Evolutionary conservation across 306 rosid genomes (phyloP), one percentile per base, ranked within the genome.

Genomic region (Mimosa bimucronata): DNA sequence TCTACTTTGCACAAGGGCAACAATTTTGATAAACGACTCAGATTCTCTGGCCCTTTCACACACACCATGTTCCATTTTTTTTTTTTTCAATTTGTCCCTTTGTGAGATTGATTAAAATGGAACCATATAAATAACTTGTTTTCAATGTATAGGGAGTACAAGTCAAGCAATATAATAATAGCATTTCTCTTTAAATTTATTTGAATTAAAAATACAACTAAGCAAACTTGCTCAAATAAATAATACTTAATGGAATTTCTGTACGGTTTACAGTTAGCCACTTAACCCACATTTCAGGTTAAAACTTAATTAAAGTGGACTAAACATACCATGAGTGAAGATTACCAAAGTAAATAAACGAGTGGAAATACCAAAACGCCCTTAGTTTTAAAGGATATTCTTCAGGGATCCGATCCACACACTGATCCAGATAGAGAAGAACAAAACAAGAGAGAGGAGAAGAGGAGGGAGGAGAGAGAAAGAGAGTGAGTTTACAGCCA

Each of bases 401-500:
- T 58, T 7, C n/a, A 2, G 10, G 28, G 74, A 84, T 83, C 79
- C 87, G 80, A 65, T 76, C 69, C 61, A 53, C 34, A 38, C 48
- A 52, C 31, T 30, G 77, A 41, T 21, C 48, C 77, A 62, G 77
- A 57, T 29, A 40, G 72, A 74, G 67, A 57, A 73, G 50, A 34
- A 41, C 66, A 61, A 61, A 11, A n/a, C 21, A 60, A 52, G 12
- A 60, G 37, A 28, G 76, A 34, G 50, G 37, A 44, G 70, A 14
- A 60, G 46, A 23, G 50, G 58, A 53, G 48, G 13, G 62, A 60
- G 37, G 50, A 11, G 66, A 66, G 74, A 84, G 77, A 62, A 62
- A 81, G 61, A 48, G 85, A 55, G 61, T 11, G 72, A 44, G 19
- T 44, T 64, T 58, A 7, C 48, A 71, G 92, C 90, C 92, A 82